These are phyloP conservation scores for Solanum stenotomum DNA, from an alignment of 257 asterid species.

Conservation along the genomic window DNA sequence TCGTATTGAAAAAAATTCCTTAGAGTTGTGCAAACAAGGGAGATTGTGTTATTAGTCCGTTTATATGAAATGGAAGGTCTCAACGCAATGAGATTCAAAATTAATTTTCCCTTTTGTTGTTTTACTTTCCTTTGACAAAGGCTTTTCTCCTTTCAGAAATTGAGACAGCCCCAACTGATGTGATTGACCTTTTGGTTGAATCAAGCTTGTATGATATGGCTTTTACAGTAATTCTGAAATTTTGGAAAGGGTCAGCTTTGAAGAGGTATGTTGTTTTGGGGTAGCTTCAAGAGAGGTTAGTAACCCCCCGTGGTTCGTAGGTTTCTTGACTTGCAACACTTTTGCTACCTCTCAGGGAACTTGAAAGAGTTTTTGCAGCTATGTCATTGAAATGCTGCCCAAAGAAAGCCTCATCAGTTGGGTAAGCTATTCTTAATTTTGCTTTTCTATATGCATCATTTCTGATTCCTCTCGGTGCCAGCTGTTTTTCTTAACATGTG, in stretches of 20 bases:
- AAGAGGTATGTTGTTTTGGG: slow-evolving; percentile 42
- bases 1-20: neutral
- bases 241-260: slow-evolving; percentile 83
- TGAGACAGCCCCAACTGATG: slow-evolving; percentile 50
- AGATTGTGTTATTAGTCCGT: neutral
- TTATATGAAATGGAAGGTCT: neutral
- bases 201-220: slow-evolving; percentile 86
- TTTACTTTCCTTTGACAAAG: neutral
- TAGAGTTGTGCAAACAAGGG: neutral
- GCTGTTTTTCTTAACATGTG: slow-evolving; percentile 3
- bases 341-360: slow-evolving; percentile 50
- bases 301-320: slow-evolving; percentile 6
- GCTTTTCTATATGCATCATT: neutral
- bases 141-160: slow-evolving; percentile 37
- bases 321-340: slow-evolving; percentile 1
- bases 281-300: slow-evolving; percentile 5
- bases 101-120: neutral
- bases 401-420: slow-evolving; percentile 28
- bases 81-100: neutral
- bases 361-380: slow-evolving; percentile 69
- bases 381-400: slow-evolving; percentile 88
- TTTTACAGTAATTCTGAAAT: slow-evolving; percentile 69
- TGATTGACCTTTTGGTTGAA: slow-evolving; percentile 85
- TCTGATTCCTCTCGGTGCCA: neutral
- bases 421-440: slow-evolving; percentile 24